Base-by-base conservation (phyloP, 2,329 filamentous ascomycete genomes). In the Stachybotrys chartarum region DNA sequence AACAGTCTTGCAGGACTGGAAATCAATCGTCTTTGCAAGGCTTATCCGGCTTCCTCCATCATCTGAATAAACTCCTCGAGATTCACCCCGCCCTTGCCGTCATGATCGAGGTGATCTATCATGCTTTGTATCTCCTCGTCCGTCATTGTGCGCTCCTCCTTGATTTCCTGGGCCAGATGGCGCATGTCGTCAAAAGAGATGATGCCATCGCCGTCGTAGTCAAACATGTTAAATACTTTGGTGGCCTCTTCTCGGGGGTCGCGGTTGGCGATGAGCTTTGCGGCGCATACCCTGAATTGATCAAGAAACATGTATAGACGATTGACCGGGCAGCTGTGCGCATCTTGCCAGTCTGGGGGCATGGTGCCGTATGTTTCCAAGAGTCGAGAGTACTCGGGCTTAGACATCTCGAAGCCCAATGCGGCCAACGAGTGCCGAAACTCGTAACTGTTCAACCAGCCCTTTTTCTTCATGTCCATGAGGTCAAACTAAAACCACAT, bases 101-200 rank as follows among this genome's bases (percentile, higher is more conserved):
- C 90, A 60, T 97, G 80, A 75, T 99, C 94, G 75, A 97, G 95
- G 72, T 97, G 93, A 67, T 97, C 91, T 75, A 99, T 94, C 94
- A 99, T 99, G 60, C 91, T 91, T 63, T 84, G 80, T 58, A 99
- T 79, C 71, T 99, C 94, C 65, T 95, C 89, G 67, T 99, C 93
- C 63, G 94, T 90, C 62, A 99, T 79, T 12, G 90, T 91, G 48
- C 73, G 70, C 55, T 75, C 73, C 71, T 97, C 93, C 7, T 94
- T 94, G 60, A 99, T 78, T 70, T 97, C 94, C 64, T 91, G 83
- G 56, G 93, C 91, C 30, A 97, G 90, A 56, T 91, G 80, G 59
- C 91, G 80, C 72, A 99, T 75, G 75, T 97, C 94, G 57, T 94
- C 88, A 51, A 97, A 75, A 53, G 88, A 91, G 63, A 99, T 96